A percentile compares a stretch with the other conserved stretches of the same genome.
Evolutionary conservation across 1,284 basidiomycete genomes (phyloP).

Genomic region (Bjerkandera adusta): DNA sequence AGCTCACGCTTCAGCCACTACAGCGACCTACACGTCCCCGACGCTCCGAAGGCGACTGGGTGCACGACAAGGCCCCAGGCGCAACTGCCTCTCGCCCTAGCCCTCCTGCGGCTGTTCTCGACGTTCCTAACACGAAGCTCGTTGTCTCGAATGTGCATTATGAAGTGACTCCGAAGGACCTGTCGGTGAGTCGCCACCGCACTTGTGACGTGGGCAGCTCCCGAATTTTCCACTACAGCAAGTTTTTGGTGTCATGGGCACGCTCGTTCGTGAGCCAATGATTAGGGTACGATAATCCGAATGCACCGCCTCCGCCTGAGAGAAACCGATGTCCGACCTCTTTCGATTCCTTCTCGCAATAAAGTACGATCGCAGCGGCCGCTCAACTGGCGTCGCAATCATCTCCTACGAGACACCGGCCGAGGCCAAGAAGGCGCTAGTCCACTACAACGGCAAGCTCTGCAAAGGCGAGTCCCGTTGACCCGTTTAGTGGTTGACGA

Average conservation of each 20-base stretch:
- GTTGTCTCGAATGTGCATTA: conserved; percentile 91
- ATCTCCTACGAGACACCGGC: conserved; percentile 78
- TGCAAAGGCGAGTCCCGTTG: conserved; percentile 70
- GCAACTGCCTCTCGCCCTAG: conserved; percentile 26
- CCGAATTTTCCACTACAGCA: conserved; percentile 42
- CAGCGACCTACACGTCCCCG: conserved; percentile 48
- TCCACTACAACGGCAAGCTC: conserved; percentile 84
- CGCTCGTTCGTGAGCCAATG: conserved; percentile 86
- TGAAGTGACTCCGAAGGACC: conserved; percentile 86
- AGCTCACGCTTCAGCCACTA: neutral
- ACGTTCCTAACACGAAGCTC: conserved; percentile 59
- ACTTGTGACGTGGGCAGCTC: neutral
- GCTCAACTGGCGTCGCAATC: conserved; percentile 83
- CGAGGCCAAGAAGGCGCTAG: conserved; percentile 84
- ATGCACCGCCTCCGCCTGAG: conserved; percentile 58
- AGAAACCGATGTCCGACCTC: conserved; percentile 40
- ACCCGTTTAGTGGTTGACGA: neutral
- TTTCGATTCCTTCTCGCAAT: conserved; percentile 31
- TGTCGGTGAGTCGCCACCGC: conserved; percentile 61
- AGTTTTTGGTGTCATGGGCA: conserved; percentile 92
- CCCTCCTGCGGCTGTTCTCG: conserved; percentile 23
- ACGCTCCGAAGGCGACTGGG: conserved; percentile 59
- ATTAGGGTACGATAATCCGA: conserved; percentile 85
- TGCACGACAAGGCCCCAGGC: conserved; percentile 62
- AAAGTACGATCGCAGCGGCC: conserved; percentile 95